Conservation (phyloP, 352 stramenopile genomes). For the Aphanomyces euteiches region DNA sequence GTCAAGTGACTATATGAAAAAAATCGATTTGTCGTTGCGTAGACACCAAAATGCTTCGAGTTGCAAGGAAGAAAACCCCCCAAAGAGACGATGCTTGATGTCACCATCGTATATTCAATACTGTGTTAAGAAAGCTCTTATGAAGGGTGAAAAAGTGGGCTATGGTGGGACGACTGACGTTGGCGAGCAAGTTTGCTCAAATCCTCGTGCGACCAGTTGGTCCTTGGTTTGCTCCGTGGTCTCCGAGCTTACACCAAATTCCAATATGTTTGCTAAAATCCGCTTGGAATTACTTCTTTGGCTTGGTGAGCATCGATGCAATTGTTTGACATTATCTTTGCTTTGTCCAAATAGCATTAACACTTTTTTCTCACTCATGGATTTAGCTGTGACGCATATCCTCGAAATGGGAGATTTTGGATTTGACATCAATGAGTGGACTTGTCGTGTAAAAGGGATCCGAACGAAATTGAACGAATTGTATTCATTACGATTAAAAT, state of each 20-base stretch:
- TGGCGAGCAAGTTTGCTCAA: conserved; percentile 45
- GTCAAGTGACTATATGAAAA: background rate
- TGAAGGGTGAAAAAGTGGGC: background rate
- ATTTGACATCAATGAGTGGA: background rate
- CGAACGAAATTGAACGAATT: background rate
- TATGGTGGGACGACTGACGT: conserved; percentile 50
- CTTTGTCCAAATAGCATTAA: conserved; percentile 11
- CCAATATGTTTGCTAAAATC: conserved; percentile 40
- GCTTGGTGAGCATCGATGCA: background rate
- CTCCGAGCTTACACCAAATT: conserved; percentile 39
- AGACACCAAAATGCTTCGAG: conserved; percentile 12
- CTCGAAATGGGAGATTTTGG: background rate
- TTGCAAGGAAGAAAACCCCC: conserved; percentile 33
- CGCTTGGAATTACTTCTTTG: conserved; percentile 7
- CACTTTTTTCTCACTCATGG: background rate
- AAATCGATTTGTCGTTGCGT: background rate
- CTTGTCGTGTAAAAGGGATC: background rate
- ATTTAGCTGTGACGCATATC: background rate
- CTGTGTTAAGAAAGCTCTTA: conserved; percentile 22
- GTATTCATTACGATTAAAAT: no score
- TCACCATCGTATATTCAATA: conserved; percentile 43
- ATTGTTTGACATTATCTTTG: conserved; percentile 1
- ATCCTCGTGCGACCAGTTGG: conserved; percentile 51
- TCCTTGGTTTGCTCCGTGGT: conserved; percentile 43
- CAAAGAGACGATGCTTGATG: conserved; percentile 36